Evolutionary conservation across 208 protist species (phyloP), one percentile per base, ranked within the genome.

Genomic region (Phytomonas francai): DNA sequence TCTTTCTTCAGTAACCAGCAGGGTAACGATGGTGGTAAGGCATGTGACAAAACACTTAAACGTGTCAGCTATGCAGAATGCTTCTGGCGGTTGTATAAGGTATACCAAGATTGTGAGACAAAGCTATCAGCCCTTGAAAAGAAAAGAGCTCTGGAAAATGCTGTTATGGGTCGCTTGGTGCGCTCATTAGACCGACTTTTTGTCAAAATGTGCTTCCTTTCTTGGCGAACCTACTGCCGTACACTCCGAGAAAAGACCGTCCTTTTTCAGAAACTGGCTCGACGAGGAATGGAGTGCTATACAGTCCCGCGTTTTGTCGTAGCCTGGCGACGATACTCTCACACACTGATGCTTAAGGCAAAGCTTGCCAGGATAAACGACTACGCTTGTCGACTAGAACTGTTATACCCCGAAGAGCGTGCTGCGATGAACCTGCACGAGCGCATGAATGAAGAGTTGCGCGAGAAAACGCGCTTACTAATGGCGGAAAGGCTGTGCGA

Each of bases 121-220:
- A 64, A 74, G 34, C 68, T 86, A 33, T 70, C 59, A 27, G 72
- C 65, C 27, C 74, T 89, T 51, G 66, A 81, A 59, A 72, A 70
- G 9, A 79, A 82, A 31, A 71, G 63, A 28, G 65, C 65, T 22
- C 56, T 86, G 29, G 87, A 93, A 73, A 66, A 76, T 65, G 66
- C 70, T 7, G 80, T 96, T 39, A 89, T 93, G 84, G 76, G 84
- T 54, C 87, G 84, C 59, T 76, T 91, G 29, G 84, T 93, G 73
- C 63, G 76, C 16, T 77, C 75, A 61, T 74, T 93, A 32, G 84
- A 91, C 61, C 63, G 74, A 32, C 71, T 96, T 62, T 96, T 87
- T 86, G 49, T 90, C 25, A 90, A 88, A 65, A 87, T 89, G 79
- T 92, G 87, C 74, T 96, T 96, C 66, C 77, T 81, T 51, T 79